Percentiles rank a stretch among this genome's conserved stretches.
phyloP scores from a whole-genome alignment of 2,329 filamentous ascomycete species.

The Clarireedia homoeocarpa region DNA sequence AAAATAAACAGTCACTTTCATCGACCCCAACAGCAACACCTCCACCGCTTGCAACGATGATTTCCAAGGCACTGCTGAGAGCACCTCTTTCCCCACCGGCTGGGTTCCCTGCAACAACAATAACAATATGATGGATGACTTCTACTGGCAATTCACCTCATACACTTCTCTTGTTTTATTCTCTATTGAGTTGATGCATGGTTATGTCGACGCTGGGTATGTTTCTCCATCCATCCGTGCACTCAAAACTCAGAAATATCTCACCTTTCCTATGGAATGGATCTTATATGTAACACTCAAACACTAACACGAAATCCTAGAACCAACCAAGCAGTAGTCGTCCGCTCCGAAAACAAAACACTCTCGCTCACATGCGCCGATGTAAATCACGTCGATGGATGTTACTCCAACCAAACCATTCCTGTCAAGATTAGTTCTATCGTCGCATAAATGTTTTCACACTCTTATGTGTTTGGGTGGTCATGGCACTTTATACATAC shows the following conservation, averaged over 20 bases:
- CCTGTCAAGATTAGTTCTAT: background rate
- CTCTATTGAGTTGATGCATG: conserved; percentile 18
- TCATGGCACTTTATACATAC: no score
- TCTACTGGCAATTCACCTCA: conserved; percentile 19
- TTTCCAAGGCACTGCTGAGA: conserved; percentile 16
- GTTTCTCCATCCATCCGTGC: background rate
- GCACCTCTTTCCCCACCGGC: conserved; percentile 12
- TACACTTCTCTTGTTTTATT: conserved; percentile 15
- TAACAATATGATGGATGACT: conserved; percentile 11
- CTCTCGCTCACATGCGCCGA: conserved; percentile 4
- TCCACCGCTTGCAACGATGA: conserved; percentile 19
- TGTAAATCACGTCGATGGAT: conserved; percentile 8
- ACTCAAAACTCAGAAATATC: background rate
- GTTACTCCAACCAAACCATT: conserved; percentile 5
- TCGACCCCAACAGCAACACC: conserved; percentile 26
- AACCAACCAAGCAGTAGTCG: background rate
- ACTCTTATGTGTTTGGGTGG: no score
- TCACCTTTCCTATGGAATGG: background rate
- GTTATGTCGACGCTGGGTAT: conserved; percentile 19
- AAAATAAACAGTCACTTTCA: conserved; percentile 19
- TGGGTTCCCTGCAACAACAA: conserved; percentile 12
- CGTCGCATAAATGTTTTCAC: background rate
- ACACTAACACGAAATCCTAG: background rate
- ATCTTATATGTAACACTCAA: background rate
- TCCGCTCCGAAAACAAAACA: background rate